Evolutionary conservation across 2,329 filamentous ascomycete genomes (phyloP).

Genomic region (Hymenotorrendiella dingleyae): DNA sequence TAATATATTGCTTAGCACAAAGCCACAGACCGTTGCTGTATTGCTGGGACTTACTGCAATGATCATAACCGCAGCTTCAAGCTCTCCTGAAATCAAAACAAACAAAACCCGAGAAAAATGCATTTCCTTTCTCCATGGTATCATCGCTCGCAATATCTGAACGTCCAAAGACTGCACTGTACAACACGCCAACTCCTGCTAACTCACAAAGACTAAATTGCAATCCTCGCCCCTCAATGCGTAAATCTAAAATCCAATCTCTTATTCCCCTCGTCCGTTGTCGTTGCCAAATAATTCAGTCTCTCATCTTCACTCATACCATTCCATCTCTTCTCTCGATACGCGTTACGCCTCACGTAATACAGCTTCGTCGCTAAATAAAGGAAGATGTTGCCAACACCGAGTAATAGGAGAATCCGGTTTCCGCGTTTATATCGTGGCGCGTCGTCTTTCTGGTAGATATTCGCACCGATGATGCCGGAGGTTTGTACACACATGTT

Average conservation of each 20-base stretch:
- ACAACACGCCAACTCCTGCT: no score
- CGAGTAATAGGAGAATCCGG: slow-evolving; percentile 44
- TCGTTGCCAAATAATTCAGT: slow-evolving; percentile 36
- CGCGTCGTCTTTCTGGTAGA: slow-evolving; percentile 40
- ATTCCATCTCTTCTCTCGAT: slow-evolving; percentile 36
- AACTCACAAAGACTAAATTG: no score
- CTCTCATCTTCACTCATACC: slow-evolving; percentile 38
- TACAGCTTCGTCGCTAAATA: slow-evolving; percentile 41
- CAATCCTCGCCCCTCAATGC: slow-evolving; percentile 2
- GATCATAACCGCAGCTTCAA: no score
- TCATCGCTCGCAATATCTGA: no score
- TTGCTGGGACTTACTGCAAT: no score
- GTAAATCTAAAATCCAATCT: slow-evolving; percentile 22
- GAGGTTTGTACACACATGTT: slow-evolving; percentile 46
- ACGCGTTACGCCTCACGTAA: slow-evolving; percentile 39
- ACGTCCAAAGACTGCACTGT: no score
- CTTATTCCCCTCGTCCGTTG: slow-evolving; percentile 26
- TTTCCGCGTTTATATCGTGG: slow-evolving; percentile 51
- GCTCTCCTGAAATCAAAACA: no score
- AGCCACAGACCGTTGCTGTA: no score
- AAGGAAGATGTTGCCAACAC: slow-evolving; percentile 37
- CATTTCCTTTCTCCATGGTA: no score
- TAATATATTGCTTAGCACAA: no score
- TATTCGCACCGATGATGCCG: slow-evolving; percentile 30
- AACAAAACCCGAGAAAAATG: no score